phyloP scores from a whole-genome alignment of 2,329 filamentous ascomycete species.

The Penicillium glabrum region DNA sequence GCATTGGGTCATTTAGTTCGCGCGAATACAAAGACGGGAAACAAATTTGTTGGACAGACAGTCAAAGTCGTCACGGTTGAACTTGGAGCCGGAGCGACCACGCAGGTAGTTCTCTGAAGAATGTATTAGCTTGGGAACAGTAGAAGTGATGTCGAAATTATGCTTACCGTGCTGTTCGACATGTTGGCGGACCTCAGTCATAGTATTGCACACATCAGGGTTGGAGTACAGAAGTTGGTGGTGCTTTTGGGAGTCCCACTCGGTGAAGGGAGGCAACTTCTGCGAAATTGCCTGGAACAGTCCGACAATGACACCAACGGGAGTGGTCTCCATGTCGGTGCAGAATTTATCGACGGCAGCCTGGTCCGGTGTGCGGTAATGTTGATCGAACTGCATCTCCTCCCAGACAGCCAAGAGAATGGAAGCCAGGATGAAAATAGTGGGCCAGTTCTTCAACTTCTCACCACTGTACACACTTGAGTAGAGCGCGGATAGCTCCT shows the following conservation, averaged over 20 bases:
- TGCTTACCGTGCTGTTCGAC: constrained; percentile 88
- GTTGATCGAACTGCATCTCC: constrained; percentile 97
- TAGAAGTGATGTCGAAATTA: not conserved
- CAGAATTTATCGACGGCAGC: constrained; percentile 90
- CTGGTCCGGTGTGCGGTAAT: constrained; percentile 87
- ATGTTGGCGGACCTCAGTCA: constrained; percentile 93
- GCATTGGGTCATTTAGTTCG: constrained; percentile 61
- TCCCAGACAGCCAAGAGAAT: constrained; percentile 95
- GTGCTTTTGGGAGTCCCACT: constrained; percentile 92
- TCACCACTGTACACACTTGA: constrained; percentile 98
- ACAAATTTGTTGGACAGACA: constrained; percentile 96
- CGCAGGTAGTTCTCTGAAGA: constrained; percentile 80
- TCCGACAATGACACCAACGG: constrained; percentile 92
- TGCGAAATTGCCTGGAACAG: constrained; percentile 98
- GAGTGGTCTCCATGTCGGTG: constrained; percentile 92
- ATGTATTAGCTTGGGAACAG: constrained; percentile 43
- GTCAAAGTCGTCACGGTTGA: constrained; percentile 91
- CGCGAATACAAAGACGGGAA: constrained; percentile 92
- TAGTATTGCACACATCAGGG: constrained; percentile 84
- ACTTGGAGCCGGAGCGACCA: constrained; percentile 74
- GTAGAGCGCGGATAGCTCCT: constrained; percentile 89
- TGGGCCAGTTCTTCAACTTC: constrained; percentile 98
- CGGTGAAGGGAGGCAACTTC: constrained; percentile 86
- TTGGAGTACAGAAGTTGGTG: constrained; percentile 90
- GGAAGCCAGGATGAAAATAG: constrained; percentile 94